Conservation (phyloP, 345 rosid species). For the Eucalyptus cloeziana region DNA sequence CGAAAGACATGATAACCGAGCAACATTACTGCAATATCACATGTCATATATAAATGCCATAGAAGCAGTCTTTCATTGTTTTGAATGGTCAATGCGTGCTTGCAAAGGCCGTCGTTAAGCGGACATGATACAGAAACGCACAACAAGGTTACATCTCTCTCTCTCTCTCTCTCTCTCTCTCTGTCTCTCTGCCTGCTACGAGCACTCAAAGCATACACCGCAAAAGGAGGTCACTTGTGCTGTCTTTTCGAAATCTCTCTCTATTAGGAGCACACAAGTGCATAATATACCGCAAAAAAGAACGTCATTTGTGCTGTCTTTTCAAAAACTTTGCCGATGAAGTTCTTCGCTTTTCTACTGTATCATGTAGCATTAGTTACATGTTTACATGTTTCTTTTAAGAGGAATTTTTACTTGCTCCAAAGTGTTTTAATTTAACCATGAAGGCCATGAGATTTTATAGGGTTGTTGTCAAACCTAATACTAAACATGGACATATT, state of each 20-base stretch:
- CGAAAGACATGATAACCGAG: background rate
- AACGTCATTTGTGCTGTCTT: background rate
- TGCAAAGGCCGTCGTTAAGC: background rate
- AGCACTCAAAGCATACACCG: too few relatives aligned
- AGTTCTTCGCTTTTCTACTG: background rate
- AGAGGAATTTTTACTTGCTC: background rate
- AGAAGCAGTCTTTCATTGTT: too few relatives aligned
- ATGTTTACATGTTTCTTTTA: background rate
- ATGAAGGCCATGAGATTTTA: too few relatives aligned
- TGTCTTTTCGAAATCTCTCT: background rate
- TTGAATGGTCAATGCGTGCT: too few relatives aligned
- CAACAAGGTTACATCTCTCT: background rate
- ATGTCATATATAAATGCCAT: too few relatives aligned
- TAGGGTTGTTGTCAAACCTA: too few relatives aligned
- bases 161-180: too few relatives aligned
- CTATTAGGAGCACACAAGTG: background rate
- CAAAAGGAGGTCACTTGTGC: too few relatives aligned
- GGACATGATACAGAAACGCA: background rate
- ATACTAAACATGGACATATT: too few relatives aligned
- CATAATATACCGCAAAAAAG: background rate
- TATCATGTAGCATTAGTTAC: background rate
- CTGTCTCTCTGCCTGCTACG: too few relatives aligned
- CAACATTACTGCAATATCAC: background rate
- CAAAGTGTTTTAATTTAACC: background rate
- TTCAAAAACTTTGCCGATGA: background rate